These are phyloP conservation scores for Acanthamoeba culbertsoni DNA, from an alignment of 208 protist species.

Conservation along the genomic window DNA sequence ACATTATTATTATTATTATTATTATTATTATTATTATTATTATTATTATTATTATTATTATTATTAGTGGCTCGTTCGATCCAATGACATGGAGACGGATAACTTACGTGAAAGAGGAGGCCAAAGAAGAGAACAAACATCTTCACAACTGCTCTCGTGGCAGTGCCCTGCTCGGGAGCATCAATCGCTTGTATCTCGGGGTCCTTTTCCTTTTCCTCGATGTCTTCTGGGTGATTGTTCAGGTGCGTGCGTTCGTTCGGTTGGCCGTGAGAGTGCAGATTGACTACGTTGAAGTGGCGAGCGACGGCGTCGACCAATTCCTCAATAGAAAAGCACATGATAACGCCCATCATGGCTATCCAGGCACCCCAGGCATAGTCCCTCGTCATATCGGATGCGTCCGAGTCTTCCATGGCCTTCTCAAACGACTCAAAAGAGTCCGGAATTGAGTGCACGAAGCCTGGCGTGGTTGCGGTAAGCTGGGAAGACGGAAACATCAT, in stretches of 20 bases:
- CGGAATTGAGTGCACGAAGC: neutral
- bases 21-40: too few relatives aligned
- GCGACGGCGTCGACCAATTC: neutral
- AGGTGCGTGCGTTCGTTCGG: neutral
- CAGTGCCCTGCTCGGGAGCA: neutral
- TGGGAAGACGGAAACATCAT: neutral
- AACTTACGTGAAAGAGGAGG: constrained; percentile 8
- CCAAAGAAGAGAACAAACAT: constrained; percentile 60
- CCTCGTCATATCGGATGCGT: neutral
- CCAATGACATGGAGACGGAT: too few relatives aligned
- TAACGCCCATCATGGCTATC: constrained; percentile 20
- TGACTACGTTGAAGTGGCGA: neutral
- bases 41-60: too few relatives aligned
- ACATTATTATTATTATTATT: too few relatives aligned
- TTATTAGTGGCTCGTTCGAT: too few relatives aligned
- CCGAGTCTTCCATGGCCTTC: neutral
- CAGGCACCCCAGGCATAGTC: neutral
- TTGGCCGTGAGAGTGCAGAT: neutral
- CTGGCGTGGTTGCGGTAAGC: neutral
- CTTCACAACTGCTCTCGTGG: neutral
- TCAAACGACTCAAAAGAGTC: constrained; percentile 10
- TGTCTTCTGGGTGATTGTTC: neutral
- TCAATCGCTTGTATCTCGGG: neutral
- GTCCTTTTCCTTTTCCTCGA: neutral
- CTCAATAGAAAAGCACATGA: constrained; percentile 25